Percentiles rank a stretch among this genome's conserved stretches.
Conservation (phyloP, 306 rosid genomes). For the Rosa chinensis region DNA sequence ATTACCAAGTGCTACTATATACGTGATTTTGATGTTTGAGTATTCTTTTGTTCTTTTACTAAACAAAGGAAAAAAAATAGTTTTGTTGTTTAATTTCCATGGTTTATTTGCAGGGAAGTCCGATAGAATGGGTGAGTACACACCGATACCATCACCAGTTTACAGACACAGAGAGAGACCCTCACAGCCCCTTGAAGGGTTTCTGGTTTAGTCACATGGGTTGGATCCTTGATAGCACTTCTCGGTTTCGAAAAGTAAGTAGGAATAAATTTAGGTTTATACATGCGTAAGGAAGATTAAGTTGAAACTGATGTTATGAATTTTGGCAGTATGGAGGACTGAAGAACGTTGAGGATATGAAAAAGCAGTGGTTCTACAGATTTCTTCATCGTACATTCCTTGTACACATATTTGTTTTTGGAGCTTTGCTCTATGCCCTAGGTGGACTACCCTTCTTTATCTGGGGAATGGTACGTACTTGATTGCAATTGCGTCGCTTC, state of each 20-base stretch:
- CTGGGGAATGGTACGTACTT: conserved; percentile 67
- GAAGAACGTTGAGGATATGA: conserved; percentile 24
- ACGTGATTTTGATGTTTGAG: not conserved
- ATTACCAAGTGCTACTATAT: not conserved
- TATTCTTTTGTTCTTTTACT: not conserved
- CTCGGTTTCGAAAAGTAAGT: not conserved
- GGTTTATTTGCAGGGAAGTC: not conserved
- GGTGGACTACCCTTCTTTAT: conserved; percentile 71
- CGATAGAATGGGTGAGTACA: conserved; percentile 6
- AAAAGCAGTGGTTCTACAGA: conserved; percentile 58
- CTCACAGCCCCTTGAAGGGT: conserved; percentile 1
- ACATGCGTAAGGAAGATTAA: not conserved
- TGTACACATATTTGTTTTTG: conserved; percentile 54
- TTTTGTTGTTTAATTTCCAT: too few relatives aligned
- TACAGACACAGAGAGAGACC: not conserved
- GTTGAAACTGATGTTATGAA: not conserved
- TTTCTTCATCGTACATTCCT: conserved; percentile 54
- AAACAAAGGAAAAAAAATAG: too few relatives aligned
- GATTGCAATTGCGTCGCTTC: too few relatives aligned
- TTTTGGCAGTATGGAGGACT: conserved; percentile 2
- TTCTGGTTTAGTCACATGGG: conserved; percentile 7
- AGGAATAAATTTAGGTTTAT: not conserved
- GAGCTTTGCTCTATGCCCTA: conserved; percentile 49
- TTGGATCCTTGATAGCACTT: not conserved
- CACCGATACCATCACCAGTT: conserved; percentile 8